A percentile compares a stretch with the other conserved stretches of the same genome.
Evolutionary conservation across 352 stramenopile genomes (phyloP).

Genomic region (Phytophthora vignae): DNA sequence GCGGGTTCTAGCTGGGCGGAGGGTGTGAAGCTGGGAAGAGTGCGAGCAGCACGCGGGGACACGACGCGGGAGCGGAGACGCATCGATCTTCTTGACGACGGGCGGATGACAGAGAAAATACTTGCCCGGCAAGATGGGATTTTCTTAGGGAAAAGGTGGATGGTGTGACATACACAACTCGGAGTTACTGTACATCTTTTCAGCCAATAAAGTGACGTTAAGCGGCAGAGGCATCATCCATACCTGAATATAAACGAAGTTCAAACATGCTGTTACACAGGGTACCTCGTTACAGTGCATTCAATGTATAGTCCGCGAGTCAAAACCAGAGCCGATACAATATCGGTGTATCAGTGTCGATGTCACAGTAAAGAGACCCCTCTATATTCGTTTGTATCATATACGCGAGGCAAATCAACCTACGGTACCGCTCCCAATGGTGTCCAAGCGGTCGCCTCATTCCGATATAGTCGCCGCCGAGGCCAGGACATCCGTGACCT

Average conservation of each 20-base stretch:
- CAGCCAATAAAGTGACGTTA: slow-evolving; percentile 7
- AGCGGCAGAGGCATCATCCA: slow-evolving; percentile 22
- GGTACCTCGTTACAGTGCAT: neutral
- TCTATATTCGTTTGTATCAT: neutral
- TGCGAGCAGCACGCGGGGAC: neutral
- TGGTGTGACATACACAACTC: slow-evolving; percentile 15
- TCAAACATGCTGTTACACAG: neutral
- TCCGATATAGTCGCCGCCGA: slow-evolving; percentile 17
- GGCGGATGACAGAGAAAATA: neutral
- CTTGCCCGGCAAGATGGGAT: slow-evolving; percentile 11
- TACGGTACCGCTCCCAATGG: neutral
- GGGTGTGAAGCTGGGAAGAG: neutral
- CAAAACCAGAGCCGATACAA: neutral
- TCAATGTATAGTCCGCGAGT: too few species aligned
- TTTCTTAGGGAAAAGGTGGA: slow-evolving; percentile 9
- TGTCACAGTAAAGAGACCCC: too few species aligned
- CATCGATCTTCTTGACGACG: slow-evolving; percentile 7
- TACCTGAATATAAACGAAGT: neutral
- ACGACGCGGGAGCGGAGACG: slow-evolving; percentile 26
- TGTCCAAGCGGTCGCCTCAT: slow-evolving; percentile 25
- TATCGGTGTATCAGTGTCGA: neutral
- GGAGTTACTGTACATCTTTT: slow-evolving; percentile 3
- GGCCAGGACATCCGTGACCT: neutral
- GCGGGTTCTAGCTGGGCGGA: neutral
- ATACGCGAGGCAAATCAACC: neutral